Evolutionary conservation across 2,329 filamentous ascomycete species (phyloP).

Genomic region (Penicillium nordicum): DNA sequence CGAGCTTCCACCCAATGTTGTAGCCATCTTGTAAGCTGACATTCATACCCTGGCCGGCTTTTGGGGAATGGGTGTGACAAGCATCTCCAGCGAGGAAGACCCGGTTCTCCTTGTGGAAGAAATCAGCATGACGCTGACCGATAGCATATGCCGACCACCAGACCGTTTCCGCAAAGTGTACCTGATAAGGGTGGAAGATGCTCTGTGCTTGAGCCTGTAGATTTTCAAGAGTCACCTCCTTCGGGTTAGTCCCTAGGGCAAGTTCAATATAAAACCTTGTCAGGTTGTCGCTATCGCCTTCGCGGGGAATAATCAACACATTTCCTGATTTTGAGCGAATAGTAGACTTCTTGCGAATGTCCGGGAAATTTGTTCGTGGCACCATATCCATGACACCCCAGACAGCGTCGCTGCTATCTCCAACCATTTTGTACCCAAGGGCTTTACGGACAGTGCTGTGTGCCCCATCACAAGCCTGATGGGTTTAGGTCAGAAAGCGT

Average conservation of each 20-base stretch:
- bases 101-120: slow-evolving; percentile 62
- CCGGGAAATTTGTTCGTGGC: slow-evolving; percentile 49
- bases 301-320: slow-evolving; percentile 52
- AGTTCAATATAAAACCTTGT: slow-evolving; percentile 63
- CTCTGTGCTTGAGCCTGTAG: slow-evolving; percentile 52
- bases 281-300: slow-evolving; percentile 53
- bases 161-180: slow-evolving; percentile 54
- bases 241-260: slow-evolving; percentile 48
- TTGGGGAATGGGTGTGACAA: slow-evolving; percentile 66
- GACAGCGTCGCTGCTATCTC: slow-evolving; percentile 55
- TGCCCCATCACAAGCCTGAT: slow-evolving; percentile 49
- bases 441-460: slow-evolving; percentile 41
- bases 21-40: slow-evolving; percentile 57
- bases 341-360: slow-evolving; percentile 51
- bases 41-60: slow-evolving; percentile 63
- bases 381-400: slow-evolving; percentile 58
- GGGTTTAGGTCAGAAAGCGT: background rate
- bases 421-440: slow-evolving; percentile 54
- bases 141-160: slow-evolving; percentile 74
- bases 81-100: slow-evolving; percentile 70
- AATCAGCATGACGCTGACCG: slow-evolving; percentile 66
- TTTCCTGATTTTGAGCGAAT: slow-evolving; percentile 48
- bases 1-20: slow-evolving; percentile 61
- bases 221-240: slow-evolving; percentile 52
- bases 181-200: slow-evolving; percentile 54